A percentile compares a stretch with the other conserved stretches of the same genome.
Evolutionary conservation across 306 rosid genomes (phyloP).

Genomic region (Vicia villosa): DNA sequence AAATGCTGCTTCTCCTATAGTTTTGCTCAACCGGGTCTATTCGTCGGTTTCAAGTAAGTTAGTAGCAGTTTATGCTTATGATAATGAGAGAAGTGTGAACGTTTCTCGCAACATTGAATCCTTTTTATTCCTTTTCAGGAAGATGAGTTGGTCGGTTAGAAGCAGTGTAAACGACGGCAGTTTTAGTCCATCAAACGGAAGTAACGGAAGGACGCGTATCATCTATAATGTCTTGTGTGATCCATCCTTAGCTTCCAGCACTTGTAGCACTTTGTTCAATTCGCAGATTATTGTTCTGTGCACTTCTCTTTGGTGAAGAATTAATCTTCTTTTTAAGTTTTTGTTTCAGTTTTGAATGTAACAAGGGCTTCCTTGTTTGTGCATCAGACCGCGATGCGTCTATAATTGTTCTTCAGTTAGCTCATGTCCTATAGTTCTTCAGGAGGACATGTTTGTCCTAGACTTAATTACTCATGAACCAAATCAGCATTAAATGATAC

Average conservation of each 20-base stretch:
- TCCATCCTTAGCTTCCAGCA: too few species aligned
- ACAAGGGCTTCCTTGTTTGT: too few species aligned
- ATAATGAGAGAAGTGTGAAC: constrained; percentile 10
- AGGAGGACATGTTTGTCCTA: background rate
- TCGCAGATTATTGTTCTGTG: too few species aligned
- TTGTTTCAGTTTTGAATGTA: too few species aligned
- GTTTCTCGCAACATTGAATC: constrained; percentile 31
- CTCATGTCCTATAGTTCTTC: too few species aligned
- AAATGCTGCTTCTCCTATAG: constrained; percentile 42
- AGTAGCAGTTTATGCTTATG: constrained; percentile 7
- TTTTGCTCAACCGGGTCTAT: constrained; percentile 45
- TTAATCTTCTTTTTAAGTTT: too few species aligned
- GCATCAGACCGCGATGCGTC: too few species aligned
- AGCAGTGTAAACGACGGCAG: constrained; percentile 62
- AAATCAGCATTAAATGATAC: constrained; percentile 5
- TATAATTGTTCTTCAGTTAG: too few species aligned
- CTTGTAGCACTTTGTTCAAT: too few species aligned
- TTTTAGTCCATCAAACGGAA: constrained; percentile 59
- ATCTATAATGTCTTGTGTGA: too few species aligned
- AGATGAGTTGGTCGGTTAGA: constrained; percentile 56
- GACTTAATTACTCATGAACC: constrained; percentile 21
- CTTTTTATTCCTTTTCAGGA: constrained; percentile 51
- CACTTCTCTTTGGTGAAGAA: too few species aligned
- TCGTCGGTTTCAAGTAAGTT: constrained; percentile 63
- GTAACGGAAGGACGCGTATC: constrained; percentile 70